phyloP scores from a whole-genome alignment of 2,329 filamentous ascomycete genomes.

The Colletotrichum sp. region DNA sequence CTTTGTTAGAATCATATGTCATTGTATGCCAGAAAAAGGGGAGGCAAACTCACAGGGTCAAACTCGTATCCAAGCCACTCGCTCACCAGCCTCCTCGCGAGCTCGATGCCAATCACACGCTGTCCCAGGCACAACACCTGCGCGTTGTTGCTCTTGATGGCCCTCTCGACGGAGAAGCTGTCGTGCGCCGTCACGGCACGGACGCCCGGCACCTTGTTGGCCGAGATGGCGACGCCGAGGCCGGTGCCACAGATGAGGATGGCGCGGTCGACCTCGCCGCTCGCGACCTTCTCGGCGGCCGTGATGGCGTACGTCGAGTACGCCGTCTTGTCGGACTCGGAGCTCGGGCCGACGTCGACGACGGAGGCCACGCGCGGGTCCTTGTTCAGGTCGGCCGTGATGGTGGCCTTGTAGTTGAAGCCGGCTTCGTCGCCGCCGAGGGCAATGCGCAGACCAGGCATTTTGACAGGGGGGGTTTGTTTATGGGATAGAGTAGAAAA shows the following conservation, averaged over 20 bases:
- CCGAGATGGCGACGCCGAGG: conserved; percentile 82
- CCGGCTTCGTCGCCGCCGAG: conserved; percentile 63
- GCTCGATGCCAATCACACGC: conserved; percentile 81
- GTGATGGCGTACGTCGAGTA: conserved; percentile 81
- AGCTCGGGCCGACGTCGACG: conserved; percentile 75
- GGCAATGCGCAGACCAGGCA: conserved; percentile 12
- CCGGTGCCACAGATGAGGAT: conserved; percentile 87
- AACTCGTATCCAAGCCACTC: conserved; percentile 89
- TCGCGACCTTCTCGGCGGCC: conserved; percentile 67
- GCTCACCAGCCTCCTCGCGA: conserved; percentile 76
- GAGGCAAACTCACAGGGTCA: conserved; percentile 60
- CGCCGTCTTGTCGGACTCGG: conserved; percentile 73
- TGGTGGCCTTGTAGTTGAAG: conserved; percentile 76
- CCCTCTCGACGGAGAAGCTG: conserved; percentile 81
- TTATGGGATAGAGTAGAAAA: not conserved
- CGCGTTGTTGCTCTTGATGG: conserved; percentile 84
- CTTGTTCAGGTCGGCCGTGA: conserved; percentile 73
- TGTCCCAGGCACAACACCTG: conserved; percentile 89
- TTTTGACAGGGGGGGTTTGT: not conserved
- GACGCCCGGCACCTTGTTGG: conserved; percentile 86
- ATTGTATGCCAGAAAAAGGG: not conserved
- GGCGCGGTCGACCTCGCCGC: conserved; percentile 74
- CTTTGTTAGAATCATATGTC: not conserved
- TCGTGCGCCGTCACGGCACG: conserved; percentile 88
- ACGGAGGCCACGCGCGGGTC: conserved; percentile 71